phyloP scores from a whole-genome alignment of 139 green algal species.

The Yamagishiella unicocca region DNA sequence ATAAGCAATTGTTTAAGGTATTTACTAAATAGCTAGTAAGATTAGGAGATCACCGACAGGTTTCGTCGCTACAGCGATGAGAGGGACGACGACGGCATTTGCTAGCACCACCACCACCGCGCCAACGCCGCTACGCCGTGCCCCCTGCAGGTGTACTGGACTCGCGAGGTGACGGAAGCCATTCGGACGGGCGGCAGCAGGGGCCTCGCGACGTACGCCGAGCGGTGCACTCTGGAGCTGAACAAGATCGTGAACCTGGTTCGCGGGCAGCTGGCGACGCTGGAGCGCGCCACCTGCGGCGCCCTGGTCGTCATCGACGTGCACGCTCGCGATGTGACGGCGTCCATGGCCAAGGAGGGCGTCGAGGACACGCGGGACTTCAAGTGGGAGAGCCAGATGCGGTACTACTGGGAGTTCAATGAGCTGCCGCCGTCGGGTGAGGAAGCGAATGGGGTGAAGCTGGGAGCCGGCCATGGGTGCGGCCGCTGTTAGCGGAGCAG shows the following conservation, averaged over 20 bases:
- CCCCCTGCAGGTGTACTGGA: conserved; percentile 79
- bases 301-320: conserved; percentile 82
- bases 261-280: conserved; percentile 69
- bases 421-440: conserved; percentile 74
- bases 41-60: no score
- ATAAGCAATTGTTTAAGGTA: no score
- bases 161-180: conserved; percentile 77
- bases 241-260: conserved; percentile 80
- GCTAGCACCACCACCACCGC: not conserved
- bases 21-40: no score
- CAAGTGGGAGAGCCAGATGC: conserved; percentile 80
- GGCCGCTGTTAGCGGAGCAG: no score
- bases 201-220: conserved; percentile 73
- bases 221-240: conserved; percentile 78
- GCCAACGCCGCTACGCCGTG: not conserved
- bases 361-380: conserved; percentile 81
- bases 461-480: no score
- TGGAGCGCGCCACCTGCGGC: conserved; percentile 76
- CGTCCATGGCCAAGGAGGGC: conserved; percentile 71
- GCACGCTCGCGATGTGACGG: conserved; percentile 73
- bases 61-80: no score
- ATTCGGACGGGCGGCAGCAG: conserved; percentile 72
- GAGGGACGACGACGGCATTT: no score
- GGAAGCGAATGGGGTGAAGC: no score
- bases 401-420: conserved; percentile 85